Conservation (phyloP, 257 asterid species). For the Ligustrum vulgare region DNA sequence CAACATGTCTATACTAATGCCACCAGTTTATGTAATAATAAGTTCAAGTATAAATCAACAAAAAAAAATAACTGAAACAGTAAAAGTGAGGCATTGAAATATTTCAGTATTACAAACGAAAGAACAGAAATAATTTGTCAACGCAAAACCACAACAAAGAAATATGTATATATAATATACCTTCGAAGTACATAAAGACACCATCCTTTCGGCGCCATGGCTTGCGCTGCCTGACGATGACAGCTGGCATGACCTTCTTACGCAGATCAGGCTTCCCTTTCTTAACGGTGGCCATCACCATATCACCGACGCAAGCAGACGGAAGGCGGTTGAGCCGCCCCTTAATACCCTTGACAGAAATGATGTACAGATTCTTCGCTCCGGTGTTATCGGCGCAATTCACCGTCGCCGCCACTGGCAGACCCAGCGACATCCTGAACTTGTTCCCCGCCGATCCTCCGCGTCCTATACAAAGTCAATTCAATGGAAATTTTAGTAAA, state of each 20-base stretch:
- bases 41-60: no score
- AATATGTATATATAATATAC: slow-evolving; percentile 17
- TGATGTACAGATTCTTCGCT: slow-evolving; percentile 64
- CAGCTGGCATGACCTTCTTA: slow-evolving; percentile 77
- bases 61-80: no score
- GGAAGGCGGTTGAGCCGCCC: slow-evolving; percentile 70
- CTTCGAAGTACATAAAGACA: slow-evolving; percentile 74
- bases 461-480: no score
- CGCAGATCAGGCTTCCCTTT: slow-evolving; percentile 73
- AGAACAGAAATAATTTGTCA: no score
- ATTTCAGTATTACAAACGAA: no score
- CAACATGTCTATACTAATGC: no score
- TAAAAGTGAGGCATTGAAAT: no score
- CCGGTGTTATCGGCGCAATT: slow-evolving; percentile 71
- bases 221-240: slow-evolving; percentile 65
- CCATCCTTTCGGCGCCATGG: slow-evolving; percentile 85
- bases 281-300: slow-evolving; percentile 79
- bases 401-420: slow-evolving; percentile 72
- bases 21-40: no score
- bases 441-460: slow-evolving; percentile 61
- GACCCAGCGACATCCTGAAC: slow-evolving; percentile 73
- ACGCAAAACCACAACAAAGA: no score
- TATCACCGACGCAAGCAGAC: slow-evolving; percentile 69
- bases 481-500: no score
- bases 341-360: slow-evolving; percentile 67